A percentile compares a stretch with the other conserved stretches of the same genome.
phyloP scores from a whole-genome alignment of 805 yeast genomes.

The Candida khao-thaluensis region DNA sequence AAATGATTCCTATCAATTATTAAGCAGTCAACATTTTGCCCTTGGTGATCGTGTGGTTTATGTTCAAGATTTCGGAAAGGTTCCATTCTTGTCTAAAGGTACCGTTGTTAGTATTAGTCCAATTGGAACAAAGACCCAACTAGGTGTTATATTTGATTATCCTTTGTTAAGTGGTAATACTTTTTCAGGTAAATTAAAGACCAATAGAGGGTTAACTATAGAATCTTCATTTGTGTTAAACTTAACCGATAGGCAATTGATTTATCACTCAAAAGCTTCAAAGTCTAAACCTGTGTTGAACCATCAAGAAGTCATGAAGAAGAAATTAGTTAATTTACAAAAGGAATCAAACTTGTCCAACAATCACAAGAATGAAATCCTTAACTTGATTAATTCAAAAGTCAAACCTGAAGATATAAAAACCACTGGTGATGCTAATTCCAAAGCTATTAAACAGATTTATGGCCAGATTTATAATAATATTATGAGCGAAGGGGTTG shows the following conservation, averaged over 20 bases:
- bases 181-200: slow-evolving; percentile 70
- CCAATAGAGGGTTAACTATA: slow-evolving; percentile 81
- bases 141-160: slow-evolving; percentile 81
- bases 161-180: slow-evolving; percentile 81
- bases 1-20: slow-evolving; percentile 62
- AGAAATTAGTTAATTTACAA: slow-evolving; percentile 17
- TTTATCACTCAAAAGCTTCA: slow-evolving; percentile 71
- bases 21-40: slow-evolving; percentile 72
- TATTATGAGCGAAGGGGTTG: slow-evolving; percentile 42
- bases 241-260: slow-evolving; percentile 68
- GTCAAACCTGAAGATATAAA: slow-evolving; percentile 15
- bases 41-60: slow-evolving; percentile 90
- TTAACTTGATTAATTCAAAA: slow-evolving; percentile 43
- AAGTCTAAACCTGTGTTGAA: slow-evolving; percentile 20
- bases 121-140: slow-evolving; percentile 59
- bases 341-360: slow-evolving; percentile 18
- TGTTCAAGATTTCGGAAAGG: slow-evolving; percentile 83
- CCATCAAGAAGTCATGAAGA: slow-evolving; percentile 17
- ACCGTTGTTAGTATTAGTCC: slow-evolving; percentile 71
- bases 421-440: slow-evolving; percentile 20
- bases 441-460: slow-evolving; percentile 39
- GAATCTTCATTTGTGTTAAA: slow-evolving; percentile 83
- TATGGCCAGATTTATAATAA: slow-evolving; percentile 44
- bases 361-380: slow-evolving; percentile 36
- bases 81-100: slow-evolving; percentile 84